Base-by-base conservation (phyloP, 192 early-diverging fungal species). In the Ambispora gerdemannii region DNA sequence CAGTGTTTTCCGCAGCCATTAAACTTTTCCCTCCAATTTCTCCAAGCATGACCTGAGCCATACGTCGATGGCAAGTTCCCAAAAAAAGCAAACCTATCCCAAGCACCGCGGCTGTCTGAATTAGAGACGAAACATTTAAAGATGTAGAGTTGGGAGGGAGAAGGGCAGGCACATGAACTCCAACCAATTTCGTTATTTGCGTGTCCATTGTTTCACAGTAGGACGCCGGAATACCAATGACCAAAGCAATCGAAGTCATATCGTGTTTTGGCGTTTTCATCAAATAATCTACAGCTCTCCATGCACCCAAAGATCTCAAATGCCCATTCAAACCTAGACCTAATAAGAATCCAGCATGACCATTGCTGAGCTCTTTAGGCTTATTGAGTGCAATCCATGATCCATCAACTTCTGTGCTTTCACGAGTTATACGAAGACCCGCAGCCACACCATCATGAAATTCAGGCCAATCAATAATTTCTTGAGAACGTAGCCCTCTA, bases 401-500 rank as follows among this genome's bases (percentile, higher is more conserved):
- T 3, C 85, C 81, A 28, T 85, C 84, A 3, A 89, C 84, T 4
- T 75, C 77, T 3, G 74, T 72, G 25, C 84, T 81, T 20, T 81
- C 77, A 0, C 82, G 76, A 4, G 84, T 81, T 10, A 96, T 84
- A 3, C 86, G 77, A 3, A 96, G 80, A 3, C 88, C 93, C 1
- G 86, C 81, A 22, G 92, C 87, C 0, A 93, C 93, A 2, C 94
- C 95, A 61, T 90, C 88, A 75, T 97, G 93, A 69, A 97, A 97
- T 22, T 88, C 78, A 2, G 93, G 88, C 94, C 94, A 96, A 63
- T 85, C 81, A 20, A 86, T 34, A 25, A 82, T 69, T 10, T 85
- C 75, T 2, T 83, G 75, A 6, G 78, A 50, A 0, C 73, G 69
- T 35, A 82, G 22, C 3, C 62, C 51, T 1, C 78, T 50, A 34